A percentile compares a stretch with the other conserved stretches of the same genome.
These are phyloP conservation scores for Camellia oleifera DNA, from an alignment of 179 eudicot species.

Conservation along the genomic window DNA sequence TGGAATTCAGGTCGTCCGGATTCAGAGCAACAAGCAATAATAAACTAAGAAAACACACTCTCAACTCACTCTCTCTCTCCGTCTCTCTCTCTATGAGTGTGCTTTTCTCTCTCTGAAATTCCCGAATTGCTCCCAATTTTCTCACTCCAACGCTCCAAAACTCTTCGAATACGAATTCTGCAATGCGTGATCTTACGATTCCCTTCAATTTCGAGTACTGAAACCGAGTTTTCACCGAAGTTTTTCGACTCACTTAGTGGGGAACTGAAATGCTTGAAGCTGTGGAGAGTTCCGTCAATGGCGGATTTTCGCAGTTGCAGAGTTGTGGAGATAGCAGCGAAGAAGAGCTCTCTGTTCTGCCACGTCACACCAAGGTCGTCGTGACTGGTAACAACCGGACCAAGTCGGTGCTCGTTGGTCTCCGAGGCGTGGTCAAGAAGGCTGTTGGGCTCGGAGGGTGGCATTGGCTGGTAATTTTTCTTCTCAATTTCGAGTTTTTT, in stretches of 20 bases:
- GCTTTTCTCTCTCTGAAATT: slow-evolving; percentile 29
- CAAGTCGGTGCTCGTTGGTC: slow-evolving; percentile 94
- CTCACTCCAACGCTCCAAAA: slow-evolving; percentile 15
- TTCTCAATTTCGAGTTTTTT: background rate
- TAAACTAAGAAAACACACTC: slow-evolving; percentile 13
- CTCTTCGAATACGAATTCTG: slow-evolving; percentile 8
- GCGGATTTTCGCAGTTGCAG: slow-evolving; percentile 35
- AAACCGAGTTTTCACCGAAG: background rate
- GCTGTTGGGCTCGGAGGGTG: slow-evolving; percentile 99
- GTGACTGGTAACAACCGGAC: slow-evolving; percentile 96
- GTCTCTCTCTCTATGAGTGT: slow-evolving; percentile 27
- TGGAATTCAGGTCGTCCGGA: slow-evolving; percentile 29
- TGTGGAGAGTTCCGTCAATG: slow-evolving; percentile 42
- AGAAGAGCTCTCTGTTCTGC: slow-evolving; percentile 83
- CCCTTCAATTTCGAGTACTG: slow-evolving; percentile 10
- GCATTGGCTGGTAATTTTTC: slow-evolving; percentile 93
- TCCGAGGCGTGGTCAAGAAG: slow-evolving; percentile 96
- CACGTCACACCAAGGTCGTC: slow-evolving; percentile 91
- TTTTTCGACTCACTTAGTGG: slow-evolving; percentile 7
- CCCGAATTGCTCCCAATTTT: slow-evolving; percentile 24
- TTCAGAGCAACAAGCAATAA: slow-evolving; percentile 20
- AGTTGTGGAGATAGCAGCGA: slow-evolving; percentile 75
- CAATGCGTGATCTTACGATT: slow-evolving; percentile 36
- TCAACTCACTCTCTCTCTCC: slow-evolving; percentile 23
- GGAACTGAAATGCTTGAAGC: slow-evolving; percentile 43